Percentiles rank a stretch among this genome's conserved stretches.
These are phyloP conservation scores for Syzygium grande DNA, from an alignment of 345 rosid species.

Conservation along the genomic window DNA sequence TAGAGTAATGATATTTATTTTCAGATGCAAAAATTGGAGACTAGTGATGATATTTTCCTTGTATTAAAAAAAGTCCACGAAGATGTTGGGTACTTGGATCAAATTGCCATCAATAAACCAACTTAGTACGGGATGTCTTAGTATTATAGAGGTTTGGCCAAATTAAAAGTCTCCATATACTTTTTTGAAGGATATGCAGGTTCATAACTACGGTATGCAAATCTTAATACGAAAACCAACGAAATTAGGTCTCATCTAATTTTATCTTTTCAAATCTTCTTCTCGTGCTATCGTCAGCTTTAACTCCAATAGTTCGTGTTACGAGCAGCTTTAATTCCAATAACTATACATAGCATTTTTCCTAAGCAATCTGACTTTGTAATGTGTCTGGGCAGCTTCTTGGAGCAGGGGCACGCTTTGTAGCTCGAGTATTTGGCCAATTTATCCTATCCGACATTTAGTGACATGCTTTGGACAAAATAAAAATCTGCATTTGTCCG, in stretches of 20 bases:
- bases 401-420: not conserved
- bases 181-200: not conserved
- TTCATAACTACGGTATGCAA: not conserved
- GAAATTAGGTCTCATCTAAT: not conserved
- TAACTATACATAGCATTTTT: not conserved
- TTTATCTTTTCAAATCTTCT: not conserved
- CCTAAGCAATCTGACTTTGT: not conserved
- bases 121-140: not conserved
- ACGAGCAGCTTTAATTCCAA: not conserved
- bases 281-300: not conserved
- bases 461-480: not conserved
- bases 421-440: not conserved
- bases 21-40: not conserved
- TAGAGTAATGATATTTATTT: not conserved
- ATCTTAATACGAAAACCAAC: not conserved
- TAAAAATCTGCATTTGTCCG: not conserved
- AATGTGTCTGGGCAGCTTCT: not conserved
- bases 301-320: too few relatives aligned
- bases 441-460: not conserved
- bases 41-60: not conserved
- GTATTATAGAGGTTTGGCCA: not conserved
- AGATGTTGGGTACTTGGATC: not conserved
- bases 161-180: not conserved
- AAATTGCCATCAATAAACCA: not conserved
- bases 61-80: not conserved